These are phyloP conservation scores for Candida adriatica DNA, from an alignment of 805 yeast genomes.

Conservation along the genomic window DNA sequence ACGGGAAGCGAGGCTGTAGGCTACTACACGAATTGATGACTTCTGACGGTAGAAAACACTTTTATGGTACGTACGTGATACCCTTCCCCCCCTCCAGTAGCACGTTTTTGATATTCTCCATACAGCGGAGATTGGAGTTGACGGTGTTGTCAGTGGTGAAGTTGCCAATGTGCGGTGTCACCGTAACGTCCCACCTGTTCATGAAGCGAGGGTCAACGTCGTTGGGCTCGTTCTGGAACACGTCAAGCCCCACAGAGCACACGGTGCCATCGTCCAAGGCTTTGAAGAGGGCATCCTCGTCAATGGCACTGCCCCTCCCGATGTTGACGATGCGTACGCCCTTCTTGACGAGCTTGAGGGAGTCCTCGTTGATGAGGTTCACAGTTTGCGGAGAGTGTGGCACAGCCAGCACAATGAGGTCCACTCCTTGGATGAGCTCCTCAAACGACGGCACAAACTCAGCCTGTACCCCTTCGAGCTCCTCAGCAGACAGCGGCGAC, in stretches of 20 bases:
- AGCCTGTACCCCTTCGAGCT: constrained; percentile 18
- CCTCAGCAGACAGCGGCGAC: constrained; percentile 31
- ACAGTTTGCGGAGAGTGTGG: constrained; percentile 58
- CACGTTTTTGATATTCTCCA: constrained; percentile 37
- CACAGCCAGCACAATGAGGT: constrained; percentile 57
- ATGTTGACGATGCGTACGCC: constrained; percentile 65
- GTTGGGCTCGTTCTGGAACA: constrained; percentile 56
- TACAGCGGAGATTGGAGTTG: constrained; percentile 42
- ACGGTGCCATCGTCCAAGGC: constrained; percentile 57
- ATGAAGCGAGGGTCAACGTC: constrained; percentile 40
- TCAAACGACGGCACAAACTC: constrained; percentile 40
- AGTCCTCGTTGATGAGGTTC: constrained; percentile 42
- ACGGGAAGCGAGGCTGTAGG: too few species aligned
- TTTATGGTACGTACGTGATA: constrained; percentile 1
- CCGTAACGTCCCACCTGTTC: constrained; percentile 52
- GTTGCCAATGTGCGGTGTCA: constrained; percentile 64
- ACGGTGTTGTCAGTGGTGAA: constrained; percentile 54
- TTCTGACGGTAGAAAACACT: background rate
- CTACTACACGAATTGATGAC: background rate
- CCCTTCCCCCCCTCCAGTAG: constrained; percentile 14
- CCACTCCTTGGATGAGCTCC: constrained; percentile 34
- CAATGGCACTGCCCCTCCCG: constrained; percentile 67
- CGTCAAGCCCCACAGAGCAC: constrained; percentile 67
- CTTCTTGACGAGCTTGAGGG: constrained; percentile 40
- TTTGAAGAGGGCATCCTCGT: constrained; percentile 56